Conservation (phyloP, 148 eudicot species). For the Oxyria digyna region DNA sequence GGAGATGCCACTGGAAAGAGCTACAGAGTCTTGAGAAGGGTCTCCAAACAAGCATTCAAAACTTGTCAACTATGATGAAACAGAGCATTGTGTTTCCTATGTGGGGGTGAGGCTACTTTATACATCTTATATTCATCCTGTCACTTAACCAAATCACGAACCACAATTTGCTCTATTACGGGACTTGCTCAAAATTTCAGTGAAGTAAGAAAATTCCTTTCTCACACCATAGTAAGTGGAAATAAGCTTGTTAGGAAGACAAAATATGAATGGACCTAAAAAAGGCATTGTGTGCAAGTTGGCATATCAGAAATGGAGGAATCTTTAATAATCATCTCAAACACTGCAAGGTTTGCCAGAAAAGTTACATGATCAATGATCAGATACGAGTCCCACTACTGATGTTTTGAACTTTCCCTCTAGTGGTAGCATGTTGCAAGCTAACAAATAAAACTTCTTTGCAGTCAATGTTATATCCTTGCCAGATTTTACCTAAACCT, state of each 20-base stretch:
- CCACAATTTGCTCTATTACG: background rate
- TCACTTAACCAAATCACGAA: background rate
- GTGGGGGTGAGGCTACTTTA: background rate
- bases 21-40: background rate
- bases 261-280: background rate
- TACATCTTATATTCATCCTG: background rate
- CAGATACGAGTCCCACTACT: background rate
- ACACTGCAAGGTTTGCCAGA: background rate
- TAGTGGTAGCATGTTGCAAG: background rate
- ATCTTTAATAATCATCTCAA: background rate
- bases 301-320: background rate
- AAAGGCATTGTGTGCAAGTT: background rate
- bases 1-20: background rate
- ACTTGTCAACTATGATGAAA: background rate
- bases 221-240: background rate
- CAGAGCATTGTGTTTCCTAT: background rate
- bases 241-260: background rate
- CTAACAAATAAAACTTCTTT: background rate
- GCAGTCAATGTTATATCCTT: background rate
- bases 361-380: background rate
- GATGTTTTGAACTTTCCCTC: background rate
- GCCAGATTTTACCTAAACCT: background rate
- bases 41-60: background rate
- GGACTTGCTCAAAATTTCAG: background rate
- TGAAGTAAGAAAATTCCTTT: background rate